Conservation (phyloP, 805 yeast genomes). For the Nakazawaea wyomingensis region DNA sequence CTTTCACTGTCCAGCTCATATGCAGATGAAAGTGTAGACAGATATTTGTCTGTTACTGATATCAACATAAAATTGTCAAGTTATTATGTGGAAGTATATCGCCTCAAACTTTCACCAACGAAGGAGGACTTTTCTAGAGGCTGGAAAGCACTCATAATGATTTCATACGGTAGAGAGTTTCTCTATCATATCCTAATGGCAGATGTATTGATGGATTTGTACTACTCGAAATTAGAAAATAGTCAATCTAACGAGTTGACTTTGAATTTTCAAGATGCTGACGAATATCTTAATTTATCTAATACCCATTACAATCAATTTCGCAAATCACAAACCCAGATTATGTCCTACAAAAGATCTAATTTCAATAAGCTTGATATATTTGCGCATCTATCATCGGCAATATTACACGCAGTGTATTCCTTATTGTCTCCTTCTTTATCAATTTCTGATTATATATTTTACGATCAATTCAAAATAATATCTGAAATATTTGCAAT, state of each 20-base stretch:
- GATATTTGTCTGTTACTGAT: not conserved
- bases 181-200: conserved; percentile 8
- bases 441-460: conserved; percentile 6
- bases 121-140: conserved; percentile 1
- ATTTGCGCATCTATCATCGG: not conserved
- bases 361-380: not conserved
- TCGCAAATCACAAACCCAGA: not conserved
- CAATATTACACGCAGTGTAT: conserved; percentile 1
- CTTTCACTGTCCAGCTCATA: not conserved
- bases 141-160: conserved; percentile 5
- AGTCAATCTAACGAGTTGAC: not conserved
- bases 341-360: not conserved
- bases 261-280: conserved; percentile 1
- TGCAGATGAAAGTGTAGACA: not conserved
- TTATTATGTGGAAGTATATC: not conserved
- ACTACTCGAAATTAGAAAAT: conserved; percentile 1
- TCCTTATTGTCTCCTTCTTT: conserved; percentile 3
- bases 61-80: not conserved
- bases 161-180: not conserved
- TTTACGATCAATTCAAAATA: not conserved
- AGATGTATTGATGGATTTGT: not conserved
- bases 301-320: not conserved
- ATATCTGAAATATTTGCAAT: not conserved
- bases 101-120: not conserved
- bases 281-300: conserved; percentile 4